These are phyloP conservation scores for Alternaria sp. DNA, from an alignment of 2,329 filamentous ascomycete genomes.

Conservation along the genomic window DNA sequence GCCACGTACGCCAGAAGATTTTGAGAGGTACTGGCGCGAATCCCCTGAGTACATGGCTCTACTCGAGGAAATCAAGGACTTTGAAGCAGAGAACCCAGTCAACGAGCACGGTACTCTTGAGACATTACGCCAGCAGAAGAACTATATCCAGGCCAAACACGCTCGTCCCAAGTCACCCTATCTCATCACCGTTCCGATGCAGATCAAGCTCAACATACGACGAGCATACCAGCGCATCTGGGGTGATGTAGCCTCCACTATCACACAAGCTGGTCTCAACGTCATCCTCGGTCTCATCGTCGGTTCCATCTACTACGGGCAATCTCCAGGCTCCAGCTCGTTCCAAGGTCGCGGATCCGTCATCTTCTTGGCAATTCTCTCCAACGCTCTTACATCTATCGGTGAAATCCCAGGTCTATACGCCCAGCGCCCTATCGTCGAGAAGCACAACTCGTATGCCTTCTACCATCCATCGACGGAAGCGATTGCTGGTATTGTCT, in stretches of 20 bases:
- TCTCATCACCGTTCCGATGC: conserved; percentile 63
- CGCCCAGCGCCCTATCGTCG: conserved; percentile 86
- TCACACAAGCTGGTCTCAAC: conserved; percentile 56
- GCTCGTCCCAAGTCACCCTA: conserved; percentile 65
- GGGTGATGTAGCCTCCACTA: conserved; percentile 46
- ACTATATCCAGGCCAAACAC: conserved; percentile 62
- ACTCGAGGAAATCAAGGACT: conserved; percentile 60
- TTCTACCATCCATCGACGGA: conserved; percentile 89
- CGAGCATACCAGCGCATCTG: conserved; percentile 48
- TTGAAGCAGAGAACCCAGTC: conserved; percentile 59
- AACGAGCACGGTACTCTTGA: conserved; percentile 49
- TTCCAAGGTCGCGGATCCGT: conserved; percentile 66
- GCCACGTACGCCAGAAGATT: conserved; percentile 60
- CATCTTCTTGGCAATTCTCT: conserved; percentile 67
- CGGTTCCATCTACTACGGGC: conserved; percentile 67
- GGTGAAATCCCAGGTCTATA: conserved; percentile 67
- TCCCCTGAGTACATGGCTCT: conserved; percentile 56
- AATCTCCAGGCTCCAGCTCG: conserved; percentile 59
- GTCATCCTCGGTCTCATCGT: conserved; percentile 68
- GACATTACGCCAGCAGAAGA: conserved; percentile 57
- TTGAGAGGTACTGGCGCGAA: conserved; percentile 62
- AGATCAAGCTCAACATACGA: conserved; percentile 44
- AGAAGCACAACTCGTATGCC: conserved; percentile 86
- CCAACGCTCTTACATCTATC: conserved; percentile 67
- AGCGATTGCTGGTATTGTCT: conserved; percentile 81